Evolutionary conservation across 2,329 filamentous ascomycete genomes (phyloP), one percentile per base, ranked within the genome.

Genomic region (Phaeosphaeriaceae sp.): DNA sequence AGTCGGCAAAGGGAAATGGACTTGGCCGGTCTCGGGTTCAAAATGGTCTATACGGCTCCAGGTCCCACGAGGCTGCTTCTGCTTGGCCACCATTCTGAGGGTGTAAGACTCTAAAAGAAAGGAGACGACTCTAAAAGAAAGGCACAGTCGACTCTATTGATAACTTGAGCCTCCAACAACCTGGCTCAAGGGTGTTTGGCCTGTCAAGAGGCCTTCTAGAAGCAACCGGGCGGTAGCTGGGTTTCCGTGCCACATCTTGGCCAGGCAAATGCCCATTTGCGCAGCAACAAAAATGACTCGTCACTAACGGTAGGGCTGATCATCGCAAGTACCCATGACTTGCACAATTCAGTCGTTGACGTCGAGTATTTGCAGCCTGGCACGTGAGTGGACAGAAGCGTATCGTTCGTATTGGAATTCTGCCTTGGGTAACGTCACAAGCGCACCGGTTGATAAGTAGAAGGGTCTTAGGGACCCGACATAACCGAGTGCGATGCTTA

Each of bases 391-490:
- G 56, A 38, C 34, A 36, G 30, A 43, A 30, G 12, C 11, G 37
- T 42, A 46, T 50, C 44, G 44, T 26, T 26, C 17, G 37, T 47
- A 47, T 47, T 37, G 44, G 35, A 47, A 60, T 47, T 58, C 34
- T 60, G 58, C 55, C 55, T 60, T 50, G 53, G 43, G 33, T 21
- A 34, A 63, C 56, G 58, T 63, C 61, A 65, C 60, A 50, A 60
- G 55, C 46, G 41, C 44, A 53, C 46, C 41, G 40, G 49, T 37
- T 35, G 37, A 16, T 41, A 23, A 30, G 35, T 42, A 26, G 39
- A 42, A 37, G 42, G 35, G 48, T 33, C 46, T 52, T 49, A 46
- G 30, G 44, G 26, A 36, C 39, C 60, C 61, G 60, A 56, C 41
- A 52, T 61, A 63, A 51, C 61, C 61, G 61, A 61, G 38, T 49